Base-by-base conservation (phyloP, 2,329 filamentous ascomycete species). In the Aspergillus uvarum region DNA sequence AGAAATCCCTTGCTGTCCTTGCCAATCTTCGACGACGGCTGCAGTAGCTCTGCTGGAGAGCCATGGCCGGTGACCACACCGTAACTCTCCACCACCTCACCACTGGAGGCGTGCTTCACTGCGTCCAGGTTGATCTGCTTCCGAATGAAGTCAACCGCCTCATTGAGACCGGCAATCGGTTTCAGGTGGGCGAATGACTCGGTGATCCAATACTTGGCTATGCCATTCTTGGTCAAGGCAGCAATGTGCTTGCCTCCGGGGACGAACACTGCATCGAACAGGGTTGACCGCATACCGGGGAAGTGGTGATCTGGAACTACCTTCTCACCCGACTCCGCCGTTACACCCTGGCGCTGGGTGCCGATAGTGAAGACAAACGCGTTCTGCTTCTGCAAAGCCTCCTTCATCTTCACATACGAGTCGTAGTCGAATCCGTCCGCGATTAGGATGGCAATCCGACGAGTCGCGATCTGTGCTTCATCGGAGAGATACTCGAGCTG, bases 161-260 rank as follows among this genome's bases (percentile, higher is more conserved):
- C 73, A 44, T 89, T 89, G 0, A 87, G 87, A 0, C 87, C 90
- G 1, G 86, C 89, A 49, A 95, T 89, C 1, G 89, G 79, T 81
- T 94, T 94, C 56, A 93, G 81, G 62, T 95, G 91, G 0, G 90
- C 90, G 65, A 93, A 95, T 0, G 90, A 88, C 74, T 95, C 91
- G 2, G 89, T 84, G 2, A 94, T 78, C 85, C 89, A 94, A 77
- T 93, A 89, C 7, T 90, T 74, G 0, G 89, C 89, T 16, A 90
- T 86, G 0, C 91, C 90, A 63, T 84, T 91, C 79, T 87, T 87
- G 56, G 82, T 77, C 0, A 95, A 82, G 0, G 84, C 85, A 47
- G 81, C 76, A 22, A 90, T 77, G 0, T 87, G 80, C 0, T 82
- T 79, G 1, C 91, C 91, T 1, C 90, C 90, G 1, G 90, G 90